Base-by-base conservation (phyloP, 495 filamentous ascomycete species). In the Trichocladium uniseriatum region DNA sequence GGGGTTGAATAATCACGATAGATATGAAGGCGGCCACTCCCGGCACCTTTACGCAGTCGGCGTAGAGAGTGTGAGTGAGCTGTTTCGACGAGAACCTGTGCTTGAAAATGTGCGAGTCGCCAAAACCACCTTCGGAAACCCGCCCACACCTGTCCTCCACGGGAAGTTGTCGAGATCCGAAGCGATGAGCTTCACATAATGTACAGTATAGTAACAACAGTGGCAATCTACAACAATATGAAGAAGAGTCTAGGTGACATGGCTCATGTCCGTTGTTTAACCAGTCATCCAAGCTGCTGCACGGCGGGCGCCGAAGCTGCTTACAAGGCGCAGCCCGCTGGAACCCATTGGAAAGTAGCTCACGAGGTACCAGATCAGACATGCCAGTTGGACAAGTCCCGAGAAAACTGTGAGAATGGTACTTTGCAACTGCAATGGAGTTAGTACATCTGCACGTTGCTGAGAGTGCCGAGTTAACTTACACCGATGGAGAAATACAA, bases 311-410 rank as follows among this genome's bases (percentile, higher is more conserved):
- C 91, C 92, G 56, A 94, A 89, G 11, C 79, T 80, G 35, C 87
- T 84, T 58, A 88, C 89, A 56, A 94, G 84, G 54, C 90, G 82
- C 53, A 96, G 68, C 16, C 91, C 88, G 42, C 80, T 88, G 42
- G 84, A 86, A 20, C 92, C 92, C 89, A 96, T 94, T 2, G 92
- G 92, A 64, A 98, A 98, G 71, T 98, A 98, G 69, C 86, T 92
- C 67, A 98, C 83, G 9, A 95, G 74, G 69, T 97, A 97, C 91
- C 92, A 98, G 22, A 89, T 49, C 38, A 97, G 74, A 43, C 83
- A 82, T 43, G 79, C 82, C 43, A 96, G 69, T 63, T 98, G 92
- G 58, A 86, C 70, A 54, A 96, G 75, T 41, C 86, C 80, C 19
- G 87, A 83, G 54, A 96, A 66, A 28, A 97, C 70, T 22, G 92